phyloP scores from a whole-genome alignment of 116 monocot genomes.

The Cymodocea nodosa region DNA sequence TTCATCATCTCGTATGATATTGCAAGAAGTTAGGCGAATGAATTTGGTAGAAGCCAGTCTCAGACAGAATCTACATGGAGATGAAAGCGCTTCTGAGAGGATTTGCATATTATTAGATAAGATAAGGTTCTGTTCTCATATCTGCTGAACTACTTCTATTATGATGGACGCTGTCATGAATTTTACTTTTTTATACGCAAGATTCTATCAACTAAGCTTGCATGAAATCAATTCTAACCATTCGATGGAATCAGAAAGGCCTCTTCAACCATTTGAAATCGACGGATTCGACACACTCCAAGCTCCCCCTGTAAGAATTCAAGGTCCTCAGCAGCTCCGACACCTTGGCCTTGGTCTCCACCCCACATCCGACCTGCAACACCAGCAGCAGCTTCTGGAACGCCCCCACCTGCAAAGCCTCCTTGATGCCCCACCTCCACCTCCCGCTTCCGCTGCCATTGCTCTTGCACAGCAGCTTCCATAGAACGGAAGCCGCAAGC shows the following conservation, averaged over 20 bases:
- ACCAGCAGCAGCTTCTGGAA: slow-evolving; percentile 79
- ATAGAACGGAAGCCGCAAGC: slow-evolving; percentile 38
- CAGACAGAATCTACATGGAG: too few relatives aligned
- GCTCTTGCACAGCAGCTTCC: slow-evolving; percentile 35
- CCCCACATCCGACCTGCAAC: slow-evolving; percentile 59
- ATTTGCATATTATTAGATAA: too few relatives aligned
- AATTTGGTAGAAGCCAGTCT: too few relatives aligned
- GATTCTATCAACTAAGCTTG: too few relatives aligned
- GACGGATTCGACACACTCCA: slow-evolving; percentile 42
- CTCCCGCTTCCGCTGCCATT: slow-evolving; percentile 8
- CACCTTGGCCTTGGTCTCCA: slow-evolving; percentile 46
- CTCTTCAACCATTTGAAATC: slow-evolving; percentile 66
- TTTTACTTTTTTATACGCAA: too few relatives aligned
- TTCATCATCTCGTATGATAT: too few relatives aligned
- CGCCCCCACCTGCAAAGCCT: slow-evolving; percentile 49
- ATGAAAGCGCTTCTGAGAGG: too few relatives aligned
- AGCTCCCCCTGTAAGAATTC: slow-evolving; percentile 21
- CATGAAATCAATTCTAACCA: too few relatives aligned
- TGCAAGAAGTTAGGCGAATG: too few relatives aligned
- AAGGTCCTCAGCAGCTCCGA: slow-evolving; percentile 48
- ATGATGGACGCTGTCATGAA: too few relatives aligned
- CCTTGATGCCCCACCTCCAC: slow-evolving; percentile 6
- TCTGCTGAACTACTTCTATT: too few relatives aligned
- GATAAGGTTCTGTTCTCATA: too few relatives aligned
- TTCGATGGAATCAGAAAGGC: not conserved